phyloP scores from a whole-genome alignment of 192 early-diverging fungal species.

The Rhizophagus sp. region DNA sequence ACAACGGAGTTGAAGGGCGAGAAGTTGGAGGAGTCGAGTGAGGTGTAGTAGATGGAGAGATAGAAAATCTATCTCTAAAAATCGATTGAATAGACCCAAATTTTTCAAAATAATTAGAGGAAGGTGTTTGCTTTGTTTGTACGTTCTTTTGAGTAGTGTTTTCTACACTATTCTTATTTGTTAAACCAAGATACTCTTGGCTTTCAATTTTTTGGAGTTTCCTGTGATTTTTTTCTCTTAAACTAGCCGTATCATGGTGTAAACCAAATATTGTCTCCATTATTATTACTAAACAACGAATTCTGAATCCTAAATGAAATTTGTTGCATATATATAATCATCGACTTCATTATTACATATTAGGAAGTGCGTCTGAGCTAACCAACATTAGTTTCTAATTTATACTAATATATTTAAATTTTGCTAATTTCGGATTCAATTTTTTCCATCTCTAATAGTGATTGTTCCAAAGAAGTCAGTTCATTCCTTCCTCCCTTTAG shows the following conservation, averaged over 20 bases:
- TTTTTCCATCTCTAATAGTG: not conserved
- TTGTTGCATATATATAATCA: not conserved
- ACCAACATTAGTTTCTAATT: no score
- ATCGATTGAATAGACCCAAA: not conserved
- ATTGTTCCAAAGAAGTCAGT: not conserved
- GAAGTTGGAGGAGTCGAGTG: not conserved
- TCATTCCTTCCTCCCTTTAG: slow-evolving; percentile 11
- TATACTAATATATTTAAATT: not conserved
- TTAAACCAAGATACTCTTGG: not conserved
- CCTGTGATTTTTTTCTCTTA: slow-evolving; percentile 4
- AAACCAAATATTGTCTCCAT: slow-evolving; percentile 10
- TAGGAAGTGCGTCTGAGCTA: no score
- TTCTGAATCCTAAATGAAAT: not conserved
- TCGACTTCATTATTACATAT: no score
- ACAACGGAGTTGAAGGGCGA: not conserved
- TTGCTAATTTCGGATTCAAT: not conserved
- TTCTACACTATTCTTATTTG: not conserved
- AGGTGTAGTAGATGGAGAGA: not conserved
- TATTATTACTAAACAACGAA: not conserved
- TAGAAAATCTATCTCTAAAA: not conserved
- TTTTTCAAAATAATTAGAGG: not conserved
- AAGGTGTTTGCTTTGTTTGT: not conserved
- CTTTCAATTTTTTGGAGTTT: not conserved
- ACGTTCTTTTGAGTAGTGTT: not conserved
- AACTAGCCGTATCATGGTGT: slow-evolving; percentile 8